These are phyloP conservation scores for Populus trichocarpa DNA, from an alignment of 441 rosid species.

Conservation along the genomic window DNA sequence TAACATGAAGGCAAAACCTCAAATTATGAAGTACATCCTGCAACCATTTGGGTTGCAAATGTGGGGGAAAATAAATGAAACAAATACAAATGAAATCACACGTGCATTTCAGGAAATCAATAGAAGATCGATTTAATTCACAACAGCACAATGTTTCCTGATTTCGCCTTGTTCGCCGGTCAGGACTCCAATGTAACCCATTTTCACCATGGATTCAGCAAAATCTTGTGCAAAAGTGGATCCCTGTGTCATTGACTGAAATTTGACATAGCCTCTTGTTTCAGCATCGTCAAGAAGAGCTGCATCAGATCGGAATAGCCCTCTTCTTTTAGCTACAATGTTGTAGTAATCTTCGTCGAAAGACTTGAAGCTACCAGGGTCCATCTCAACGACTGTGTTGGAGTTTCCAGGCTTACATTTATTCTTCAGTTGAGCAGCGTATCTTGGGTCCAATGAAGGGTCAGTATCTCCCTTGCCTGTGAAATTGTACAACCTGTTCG, in stretches of 20 bases:
- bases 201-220: constrained; percentile 5
- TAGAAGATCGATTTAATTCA: neutral
- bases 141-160: constrained; percentile 8
- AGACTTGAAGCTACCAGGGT: constrained; percentile 3
- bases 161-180: constrained; percentile 12
- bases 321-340: neutral
- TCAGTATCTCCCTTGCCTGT: constrained; percentile 16
- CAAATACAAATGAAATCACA: neutral
- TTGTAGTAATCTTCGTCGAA: constrained; percentile 11
- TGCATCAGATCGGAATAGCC: constrained; percentile 11
- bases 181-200: constrained; percentile 11
- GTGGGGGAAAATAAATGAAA: neutral
- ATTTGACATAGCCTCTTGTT: neutral
- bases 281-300: constrained; percentile 6
- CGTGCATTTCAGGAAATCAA: too few relatives aligned
- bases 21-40: neutral
- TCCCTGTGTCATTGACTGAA: neutral
- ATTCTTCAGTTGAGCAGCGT: constrained; percentile 5
- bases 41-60: neutral
- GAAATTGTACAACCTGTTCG: constrained; percentile 14
- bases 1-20: neutral
- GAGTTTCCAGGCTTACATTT: constrained; percentile 3
- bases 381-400: constrained; percentile 2
- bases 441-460: constrained; percentile 3
- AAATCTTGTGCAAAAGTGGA: neutral